Conservation (phyloP, 2,329 filamentous ascomycete species). For the Zalaria sp. region DNA sequence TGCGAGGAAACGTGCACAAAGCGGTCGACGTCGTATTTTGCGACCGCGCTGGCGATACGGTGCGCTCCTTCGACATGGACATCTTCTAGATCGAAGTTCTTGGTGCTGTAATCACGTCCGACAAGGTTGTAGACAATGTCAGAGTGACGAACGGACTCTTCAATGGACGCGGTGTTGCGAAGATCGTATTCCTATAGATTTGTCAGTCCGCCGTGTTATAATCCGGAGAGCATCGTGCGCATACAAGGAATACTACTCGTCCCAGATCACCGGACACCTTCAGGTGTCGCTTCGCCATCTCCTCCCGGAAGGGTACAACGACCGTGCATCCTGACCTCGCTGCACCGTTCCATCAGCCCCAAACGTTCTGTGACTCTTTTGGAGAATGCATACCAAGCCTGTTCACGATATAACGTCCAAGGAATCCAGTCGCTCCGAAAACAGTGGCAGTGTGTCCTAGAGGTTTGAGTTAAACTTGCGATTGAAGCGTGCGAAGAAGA, state of each 20-base stretch:
- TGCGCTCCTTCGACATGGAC: constrained; percentile 87
- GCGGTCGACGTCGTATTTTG: constrained; percentile 95
- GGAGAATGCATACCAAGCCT: constrained; percentile 50
- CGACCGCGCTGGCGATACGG: constrained; percentile 83
- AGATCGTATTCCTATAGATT: constrained; percentile 74
- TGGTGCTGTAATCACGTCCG: constrained; percentile 89
- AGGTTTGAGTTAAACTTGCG: constrained; percentile 16
- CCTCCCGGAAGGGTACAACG: constrained; percentile 84
- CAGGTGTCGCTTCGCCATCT: constrained; percentile 94
- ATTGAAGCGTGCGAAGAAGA: constrained; percentile 7
- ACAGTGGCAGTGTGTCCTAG: constrained; percentile 90
- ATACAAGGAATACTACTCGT: constrained; percentile 70
- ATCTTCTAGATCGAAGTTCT: constrained; percentile 92
- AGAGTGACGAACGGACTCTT: constrained; percentile 91
- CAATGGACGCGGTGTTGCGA: constrained; percentile 85
- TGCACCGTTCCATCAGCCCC: constrained; percentile 23
- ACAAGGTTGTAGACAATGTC: constrained; percentile 96
- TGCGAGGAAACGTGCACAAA: constrained; percentile 95
- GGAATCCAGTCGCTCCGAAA: constrained; percentile 90
- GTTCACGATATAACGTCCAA: constrained; percentile 96
- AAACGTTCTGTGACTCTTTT: background rate
- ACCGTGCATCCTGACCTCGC: constrained; percentile 90
- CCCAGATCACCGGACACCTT: constrained; percentile 94
- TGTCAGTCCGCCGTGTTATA: background rate
- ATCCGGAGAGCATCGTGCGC: constrained; percentile 11